phyloP scores from a whole-genome alignment of 306 rosid genomes.

The Sphenostylis stenocarpa region DNA sequence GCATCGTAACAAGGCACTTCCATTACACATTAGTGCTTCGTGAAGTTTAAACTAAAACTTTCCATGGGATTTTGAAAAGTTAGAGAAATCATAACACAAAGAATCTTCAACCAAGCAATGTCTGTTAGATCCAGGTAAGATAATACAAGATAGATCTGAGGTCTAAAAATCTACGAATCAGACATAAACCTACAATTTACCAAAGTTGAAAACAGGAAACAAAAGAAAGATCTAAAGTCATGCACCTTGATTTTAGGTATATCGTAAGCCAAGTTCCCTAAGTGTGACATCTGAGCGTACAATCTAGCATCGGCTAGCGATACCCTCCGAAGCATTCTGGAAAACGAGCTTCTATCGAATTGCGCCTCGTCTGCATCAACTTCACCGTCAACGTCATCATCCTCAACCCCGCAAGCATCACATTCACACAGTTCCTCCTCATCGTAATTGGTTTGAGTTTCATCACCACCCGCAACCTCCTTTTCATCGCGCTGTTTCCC shows the following conservation, averaged over 20 bases:
- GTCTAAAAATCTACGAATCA: neutral
- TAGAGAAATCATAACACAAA: neutral
- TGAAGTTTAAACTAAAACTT: slow-evolving; percentile 21
- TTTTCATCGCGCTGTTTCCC: slow-evolving; percentile 37
- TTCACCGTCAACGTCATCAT: slow-evolving; percentile 29
- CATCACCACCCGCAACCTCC: slow-evolving; percentile 25
- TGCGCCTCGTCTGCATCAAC: slow-evolving; percentile 20
- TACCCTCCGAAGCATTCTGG: slow-evolving; percentile 77
- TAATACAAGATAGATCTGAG: slow-evolving; percentile 19
- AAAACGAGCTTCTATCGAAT: slow-evolving; percentile 68
- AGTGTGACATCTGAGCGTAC: slow-evolving; percentile 83
- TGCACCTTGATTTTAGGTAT: slow-evolving; percentile 72
- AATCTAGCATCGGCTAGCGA: slow-evolving; percentile 73
- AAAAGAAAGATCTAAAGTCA: slow-evolving; percentile 3
- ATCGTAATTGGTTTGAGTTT: slow-evolving; percentile 2
- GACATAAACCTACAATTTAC: neutral
- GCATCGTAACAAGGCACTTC: slow-evolving; percentile 15
- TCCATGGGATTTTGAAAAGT: slow-evolving; percentile 2
- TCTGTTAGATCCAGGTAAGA: slow-evolving; percentile 4
- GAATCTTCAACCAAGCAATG: slow-evolving; percentile 26
- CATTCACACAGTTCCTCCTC: slow-evolving; percentile 43
- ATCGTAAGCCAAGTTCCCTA: slow-evolving; percentile 78
- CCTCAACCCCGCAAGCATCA: slow-evolving; percentile 48
- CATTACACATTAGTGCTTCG: neutral
- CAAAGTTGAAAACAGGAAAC: neutral